phyloP scores from a whole-genome alignment of 2,329 filamentous ascomycete genomes.

The Incumbomyces delicatus region DNA sequence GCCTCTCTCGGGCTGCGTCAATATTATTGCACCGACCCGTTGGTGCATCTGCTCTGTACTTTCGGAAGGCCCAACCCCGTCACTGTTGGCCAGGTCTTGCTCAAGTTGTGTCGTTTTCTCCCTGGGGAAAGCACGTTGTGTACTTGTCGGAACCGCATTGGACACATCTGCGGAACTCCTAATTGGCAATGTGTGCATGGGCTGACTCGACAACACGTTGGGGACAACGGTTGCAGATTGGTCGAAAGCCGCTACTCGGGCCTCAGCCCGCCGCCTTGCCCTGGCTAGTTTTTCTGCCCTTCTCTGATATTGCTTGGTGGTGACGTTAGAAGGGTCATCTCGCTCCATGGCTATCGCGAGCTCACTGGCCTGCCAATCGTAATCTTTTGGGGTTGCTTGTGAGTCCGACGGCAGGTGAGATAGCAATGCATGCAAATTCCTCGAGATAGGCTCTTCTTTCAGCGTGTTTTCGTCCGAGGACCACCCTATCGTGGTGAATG shows the following conservation, averaged over 20 bases:
- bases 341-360: background rate
- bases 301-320: background rate
- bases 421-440: background rate
- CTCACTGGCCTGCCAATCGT: conserved; percentile 5
- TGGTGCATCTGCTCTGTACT: conserved; percentile 6
- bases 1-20: conserved; percentile 18
- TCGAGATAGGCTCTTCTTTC: background rate
- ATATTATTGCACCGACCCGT: conserved; percentile 6
- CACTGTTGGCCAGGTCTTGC: conserved; percentile 1
- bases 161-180: background rate
- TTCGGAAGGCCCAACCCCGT: conserved; percentile 9
- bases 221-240: conserved; percentile 4
- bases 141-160: too few relatives aligned
- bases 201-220: conserved; percentile 10
- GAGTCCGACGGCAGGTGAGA: background rate
- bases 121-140: too few relatives aligned
- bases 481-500: background rate
- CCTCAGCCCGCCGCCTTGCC: background rate
- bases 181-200: background rate
- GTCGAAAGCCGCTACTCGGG: background rate
- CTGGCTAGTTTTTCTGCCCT: background rate
- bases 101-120: background rate
- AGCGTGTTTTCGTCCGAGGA: background rate
- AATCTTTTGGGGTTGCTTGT: conserved; percentile 1
- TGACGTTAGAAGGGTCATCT: background rate